These are phyloP conservation scores for Musa beccarii DNA, from an alignment of 176 grass and related monocot species.

Conservation along the genomic window DNA sequence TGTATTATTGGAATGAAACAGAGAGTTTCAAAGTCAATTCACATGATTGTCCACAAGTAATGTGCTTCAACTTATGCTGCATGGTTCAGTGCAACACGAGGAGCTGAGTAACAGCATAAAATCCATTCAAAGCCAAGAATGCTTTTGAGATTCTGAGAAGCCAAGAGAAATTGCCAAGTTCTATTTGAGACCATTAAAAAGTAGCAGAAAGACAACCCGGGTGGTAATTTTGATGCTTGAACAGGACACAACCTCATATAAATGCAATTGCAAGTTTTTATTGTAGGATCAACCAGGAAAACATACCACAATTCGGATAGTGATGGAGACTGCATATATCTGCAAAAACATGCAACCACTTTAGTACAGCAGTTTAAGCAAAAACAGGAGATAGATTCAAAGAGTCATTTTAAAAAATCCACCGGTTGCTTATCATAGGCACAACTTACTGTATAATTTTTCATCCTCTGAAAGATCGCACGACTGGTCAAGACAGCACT, in stretches of 20 bases:
- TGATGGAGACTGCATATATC: constrained; percentile 78
- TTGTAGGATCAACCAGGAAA: constrained; percentile 2
- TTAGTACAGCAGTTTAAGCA: constrained; percentile 11
- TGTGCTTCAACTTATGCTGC: too few species aligned
- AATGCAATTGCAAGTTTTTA: neutral
- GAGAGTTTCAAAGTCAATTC: neutral
- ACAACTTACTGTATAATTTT: constrained; percentile 60
- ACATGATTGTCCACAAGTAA: neutral
- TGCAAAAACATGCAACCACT: constrained; percentile 20
- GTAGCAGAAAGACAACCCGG: neutral
- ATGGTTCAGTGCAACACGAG: too few species aligned
- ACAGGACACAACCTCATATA: neutral
- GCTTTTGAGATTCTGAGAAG: neutral
- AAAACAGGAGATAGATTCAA: constrained; percentile 5
- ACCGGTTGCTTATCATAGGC: neutral
- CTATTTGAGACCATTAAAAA: neutral
- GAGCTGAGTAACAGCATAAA: too few species aligned
- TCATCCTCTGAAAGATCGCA: constrained; percentile 89
- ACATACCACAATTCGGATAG: constrained; percentile 72
- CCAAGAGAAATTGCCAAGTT: neutral
- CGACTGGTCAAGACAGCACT: constrained; percentile 72
- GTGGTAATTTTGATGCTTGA: neutral
- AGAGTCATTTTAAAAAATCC: neutral
- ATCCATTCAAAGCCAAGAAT: neutral
- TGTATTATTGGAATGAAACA: neutral